Base-by-base conservation (phyloP, 768 basidiomycete genomes). In the Russula griseocarnosa region DNA sequence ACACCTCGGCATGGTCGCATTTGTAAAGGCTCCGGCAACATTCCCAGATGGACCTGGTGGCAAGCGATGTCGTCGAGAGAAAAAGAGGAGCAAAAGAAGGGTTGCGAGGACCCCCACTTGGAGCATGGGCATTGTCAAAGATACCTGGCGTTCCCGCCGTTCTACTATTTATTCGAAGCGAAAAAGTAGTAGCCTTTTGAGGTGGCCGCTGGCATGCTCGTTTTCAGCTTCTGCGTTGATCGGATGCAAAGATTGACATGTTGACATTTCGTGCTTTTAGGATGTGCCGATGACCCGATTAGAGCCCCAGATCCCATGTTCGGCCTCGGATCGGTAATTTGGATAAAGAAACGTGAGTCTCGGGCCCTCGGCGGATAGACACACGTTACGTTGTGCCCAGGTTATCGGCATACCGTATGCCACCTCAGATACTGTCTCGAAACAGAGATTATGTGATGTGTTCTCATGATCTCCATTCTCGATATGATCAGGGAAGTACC, bases 41-140 rank as follows among this genome's bases (percentile, higher is more conserved):
- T 61, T 50, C 2, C 60, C 52, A 9, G 52, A 13, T 20, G 63
- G 60, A 22, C 63, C 63, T 28, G 63, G 63, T 32, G 63, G 63
- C 18, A 62, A 44, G 49, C 38, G 47, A 47, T 56, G 51, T 32
- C 20, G 10, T 38, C 49, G 55, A 3, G 47, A 62, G 30, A 10
- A 52, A 9, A 44, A 8, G 22, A 52, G 24, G 30, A 56, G 28
- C 4, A 57, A 38, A 62, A 56, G 11, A 47, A 47, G 46, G 11
- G 38, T 24, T 16, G 16, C 55, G 30, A 62, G 16, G 22, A 32
- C 18, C n/a, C 38, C 49, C 0, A 40, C 26, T 28, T 16, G 32
- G n/a, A 62, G 46, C 5, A 50, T 40, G 20, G 34, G n/a, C 11
- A 9, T 13, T 42, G 47, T 13, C 8, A 40, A 10, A 4, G 38